Percentiles rank a stretch among this genome's conserved stretches.
These are phyloP conservation scores for Cyberlindnera maclurae DNA, from an alignment of 805 yeast genomes.

Conservation along the genomic window DNA sequence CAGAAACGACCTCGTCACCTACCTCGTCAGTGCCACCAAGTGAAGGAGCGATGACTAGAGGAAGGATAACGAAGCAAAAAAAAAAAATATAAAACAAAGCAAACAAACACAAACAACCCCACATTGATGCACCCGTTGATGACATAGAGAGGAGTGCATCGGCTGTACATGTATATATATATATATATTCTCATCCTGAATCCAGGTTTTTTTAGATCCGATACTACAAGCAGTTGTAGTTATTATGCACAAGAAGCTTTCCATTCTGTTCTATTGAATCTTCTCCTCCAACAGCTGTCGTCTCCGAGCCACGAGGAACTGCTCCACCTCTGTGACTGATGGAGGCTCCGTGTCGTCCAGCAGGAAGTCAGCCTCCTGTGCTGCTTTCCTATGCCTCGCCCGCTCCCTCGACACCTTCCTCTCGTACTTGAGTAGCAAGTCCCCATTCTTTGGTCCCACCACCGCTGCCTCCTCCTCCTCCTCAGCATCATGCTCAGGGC, in stretches of 20 bases:
- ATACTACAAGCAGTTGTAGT: too few species aligned
- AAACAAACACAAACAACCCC: too few species aligned
- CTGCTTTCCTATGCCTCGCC: not conserved
- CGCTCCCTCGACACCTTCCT: constrained; percentile 3
- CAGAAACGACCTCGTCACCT: constrained; percentile 93
- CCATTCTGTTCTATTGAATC: constrained; percentile 5
- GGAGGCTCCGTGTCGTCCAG: constrained; percentile 8
- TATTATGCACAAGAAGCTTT: too few species aligned
- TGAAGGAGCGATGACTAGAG: constrained; percentile 21
- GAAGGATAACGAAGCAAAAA: not conserved
- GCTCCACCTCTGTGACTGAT: constrained; percentile 7
- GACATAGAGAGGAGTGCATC: too few species aligned
- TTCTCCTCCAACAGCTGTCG: constrained; percentile 11
- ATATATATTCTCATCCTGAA: too few species aligned
- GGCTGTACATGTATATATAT: too few species aligned
- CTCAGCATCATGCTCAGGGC: not conserved
- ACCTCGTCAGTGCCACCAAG: constrained; percentile 54
- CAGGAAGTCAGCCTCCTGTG: not conserved
- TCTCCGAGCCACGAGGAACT: constrained; percentile 14
- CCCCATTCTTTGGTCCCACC: constrained; percentile 5
- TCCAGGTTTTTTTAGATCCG: too few species aligned
- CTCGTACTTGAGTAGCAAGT: constrained; percentile 27
- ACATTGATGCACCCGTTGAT: too few species aligned
- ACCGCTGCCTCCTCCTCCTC: not conserved
- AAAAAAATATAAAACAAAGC: not conserved